A percentile compares a stretch with the other conserved stretches of the same genome.
Evolutionary conservation across 2,329 filamentous ascomycete genomes (phyloP).

Genomic region (Penicillium sp.): DNA sequence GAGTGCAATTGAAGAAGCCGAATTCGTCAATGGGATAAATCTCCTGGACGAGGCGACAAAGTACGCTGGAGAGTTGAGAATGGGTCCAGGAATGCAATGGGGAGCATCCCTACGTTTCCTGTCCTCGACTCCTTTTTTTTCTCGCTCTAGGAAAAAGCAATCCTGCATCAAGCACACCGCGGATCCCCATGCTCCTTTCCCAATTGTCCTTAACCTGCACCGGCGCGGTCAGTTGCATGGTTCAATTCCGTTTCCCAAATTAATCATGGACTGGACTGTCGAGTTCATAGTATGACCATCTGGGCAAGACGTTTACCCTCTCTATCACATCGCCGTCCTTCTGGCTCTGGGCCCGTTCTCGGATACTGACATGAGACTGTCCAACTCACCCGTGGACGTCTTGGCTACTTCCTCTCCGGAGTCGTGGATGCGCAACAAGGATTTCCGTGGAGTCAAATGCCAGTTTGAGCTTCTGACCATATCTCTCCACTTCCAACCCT

Average conservation of each 20-base stretch:
- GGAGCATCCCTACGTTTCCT: neutral
- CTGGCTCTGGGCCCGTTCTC: constrained; percentile 6
- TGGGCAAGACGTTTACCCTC: neutral
- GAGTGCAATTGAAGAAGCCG: constrained; percentile 11
- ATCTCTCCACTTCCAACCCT: neutral
- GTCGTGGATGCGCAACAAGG: neutral
- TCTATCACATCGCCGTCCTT: neutral
- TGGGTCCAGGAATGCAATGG: constrained; percentile 6
- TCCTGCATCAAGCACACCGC: neutral
- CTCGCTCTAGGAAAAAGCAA: neutral
- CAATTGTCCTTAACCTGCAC: neutral
- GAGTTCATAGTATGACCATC: neutral
- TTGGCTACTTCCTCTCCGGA: neutral
- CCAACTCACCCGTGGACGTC: constrained; percentile 1
- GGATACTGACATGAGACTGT: constrained; percentile 15
- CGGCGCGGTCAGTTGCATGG: neutral
- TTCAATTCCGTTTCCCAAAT: neutral
- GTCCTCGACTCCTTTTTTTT: neutral
- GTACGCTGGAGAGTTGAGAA: constrained; percentile 9
- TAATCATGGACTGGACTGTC: neutral
- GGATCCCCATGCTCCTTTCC: neutral
- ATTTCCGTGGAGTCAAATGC: neutral
- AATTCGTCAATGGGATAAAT: neutral
- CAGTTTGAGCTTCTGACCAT: neutral
- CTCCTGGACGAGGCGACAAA: neutral